phyloP scores from a whole-genome alignment of 305 asterid genomes.

The Fraxinus nigra region DNA sequence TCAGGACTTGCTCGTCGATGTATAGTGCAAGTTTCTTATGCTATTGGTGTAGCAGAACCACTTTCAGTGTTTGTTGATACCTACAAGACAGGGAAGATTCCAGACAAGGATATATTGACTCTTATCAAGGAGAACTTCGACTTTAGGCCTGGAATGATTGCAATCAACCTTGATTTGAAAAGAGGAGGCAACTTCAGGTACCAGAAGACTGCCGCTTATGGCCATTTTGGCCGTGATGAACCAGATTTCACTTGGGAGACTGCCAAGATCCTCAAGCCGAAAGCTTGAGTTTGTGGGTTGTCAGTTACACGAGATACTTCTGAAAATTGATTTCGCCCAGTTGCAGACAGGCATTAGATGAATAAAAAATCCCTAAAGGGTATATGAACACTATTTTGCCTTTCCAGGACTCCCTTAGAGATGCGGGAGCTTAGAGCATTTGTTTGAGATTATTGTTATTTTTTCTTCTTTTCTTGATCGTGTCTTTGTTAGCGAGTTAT shows the following conservation, averaged over 20 bases:
- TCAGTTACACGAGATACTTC: constrained; percentile 2
- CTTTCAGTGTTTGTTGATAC: constrained; percentile 82
- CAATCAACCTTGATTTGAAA: constrained; percentile 78
- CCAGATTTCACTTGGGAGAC: constrained; percentile 89
- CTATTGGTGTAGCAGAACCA: constrained; percentile 90
- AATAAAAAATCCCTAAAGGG: constrained; percentile 39
- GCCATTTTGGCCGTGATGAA: constrained; percentile 86
- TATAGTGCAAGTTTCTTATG: constrained; percentile 86
- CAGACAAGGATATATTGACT: constrained; percentile 68
- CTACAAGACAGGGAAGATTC: constrained; percentile 75
- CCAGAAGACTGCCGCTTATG: constrained; percentile 92
- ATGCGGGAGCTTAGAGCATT: constrained; percentile 26
- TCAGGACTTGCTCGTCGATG: constrained; percentile 84
- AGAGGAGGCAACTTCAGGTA: constrained; percentile 83
- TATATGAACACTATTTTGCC: constrained; percentile 26
- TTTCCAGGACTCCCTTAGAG: constrained; percentile 26
- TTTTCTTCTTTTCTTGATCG: constrained; percentile 12
- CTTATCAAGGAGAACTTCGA: constrained; percentile 81
- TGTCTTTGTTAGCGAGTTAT: constrained; percentile 8
- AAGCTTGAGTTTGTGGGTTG: constrained; percentile 47
- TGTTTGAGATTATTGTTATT: background rate
- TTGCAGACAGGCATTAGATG: constrained; percentile 28
- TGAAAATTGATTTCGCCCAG: constrained; percentile 15
- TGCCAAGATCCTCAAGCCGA: constrained; percentile 80
- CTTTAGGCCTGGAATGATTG: constrained; percentile 94